Conservation (phyloP, 345 rosid species). For the Linum lewisii region DNA sequence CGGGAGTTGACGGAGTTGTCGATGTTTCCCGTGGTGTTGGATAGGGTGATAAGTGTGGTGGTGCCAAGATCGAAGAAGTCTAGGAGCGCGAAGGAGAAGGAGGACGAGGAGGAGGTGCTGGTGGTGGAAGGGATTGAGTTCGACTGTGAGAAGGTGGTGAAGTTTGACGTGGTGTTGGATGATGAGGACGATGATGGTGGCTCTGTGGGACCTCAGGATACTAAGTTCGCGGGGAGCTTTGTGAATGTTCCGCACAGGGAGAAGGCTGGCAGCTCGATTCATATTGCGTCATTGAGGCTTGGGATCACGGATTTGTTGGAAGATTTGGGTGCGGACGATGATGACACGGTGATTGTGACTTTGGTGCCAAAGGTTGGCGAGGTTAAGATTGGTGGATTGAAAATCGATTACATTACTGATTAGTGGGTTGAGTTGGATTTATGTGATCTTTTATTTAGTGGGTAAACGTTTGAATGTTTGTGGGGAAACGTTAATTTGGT, state of each 20-base stretch:
- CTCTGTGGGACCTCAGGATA: background rate
- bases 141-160: background rate
- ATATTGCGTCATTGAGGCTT: background rate
- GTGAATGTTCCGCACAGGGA: slow-evolving; percentile 2
- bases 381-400: slow-evolving; percentile 4
- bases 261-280: background rate
- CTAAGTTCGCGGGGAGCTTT: slow-evolving; percentile 2
- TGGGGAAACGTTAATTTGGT: no score
- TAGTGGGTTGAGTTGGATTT: no score
- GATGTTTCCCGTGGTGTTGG: background rate
- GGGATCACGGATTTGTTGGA: slow-evolving; percentile 8
- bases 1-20: background rate
- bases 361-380: slow-evolving; percentile 4
- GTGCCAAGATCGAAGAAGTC: background rate
- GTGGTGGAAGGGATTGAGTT: slow-evolving; percentile 6
- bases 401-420: background rate
- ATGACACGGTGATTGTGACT: background rate
- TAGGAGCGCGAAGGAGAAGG: background rate
- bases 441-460: no score
- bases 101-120: background rate
- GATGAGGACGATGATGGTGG: background rate
- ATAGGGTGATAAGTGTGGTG: background rate
- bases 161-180: background rate
- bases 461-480: no score
- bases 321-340: slow-evolving; percentile 1